These are phyloP conservation scores for Oryza officinalis DNA, from an alignment of 176 grass and related monocot species.

Conservation along the genomic window DNA sequence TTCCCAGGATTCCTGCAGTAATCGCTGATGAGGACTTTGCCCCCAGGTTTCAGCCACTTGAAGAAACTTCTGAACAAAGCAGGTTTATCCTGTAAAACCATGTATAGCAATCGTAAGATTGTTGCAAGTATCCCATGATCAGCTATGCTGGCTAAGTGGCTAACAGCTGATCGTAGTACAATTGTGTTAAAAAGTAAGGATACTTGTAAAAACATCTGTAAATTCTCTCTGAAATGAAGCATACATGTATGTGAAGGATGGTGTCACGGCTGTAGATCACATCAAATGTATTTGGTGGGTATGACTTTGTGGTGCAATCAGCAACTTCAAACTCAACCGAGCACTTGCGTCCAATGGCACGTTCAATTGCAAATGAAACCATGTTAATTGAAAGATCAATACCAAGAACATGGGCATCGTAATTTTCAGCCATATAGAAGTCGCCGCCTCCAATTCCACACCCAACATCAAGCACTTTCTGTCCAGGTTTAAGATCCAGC, in stretches of 20 bases:
- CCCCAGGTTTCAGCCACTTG: slow-evolving; percentile 92
- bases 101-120: background rate
- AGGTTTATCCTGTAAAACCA: slow-evolving; percentile 76
- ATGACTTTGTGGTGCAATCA: slow-evolving; percentile 91
- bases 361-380: slow-evolving; percentile 94
- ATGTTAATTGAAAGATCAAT: slow-evolving; percentile 99
- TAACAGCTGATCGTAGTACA: background rate
- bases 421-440: slow-evolving; percentile 97
- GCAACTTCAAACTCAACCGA: slow-evolving; percentile 93
- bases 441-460: slow-evolving; percentile 95
- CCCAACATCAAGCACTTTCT: slow-evolving; percentile 96
- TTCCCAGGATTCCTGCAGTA: slow-evolving; percentile 83
- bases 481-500: slow-evolving; percentile 80
- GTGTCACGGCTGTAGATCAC: slow-evolving; percentile 97
- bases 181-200: background rate
- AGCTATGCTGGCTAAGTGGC: background rate
- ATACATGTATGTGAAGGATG: slow-evolving; percentile 95
- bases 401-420: slow-evolving; percentile 84
- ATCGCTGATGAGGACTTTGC: slow-evolving; percentile 90
- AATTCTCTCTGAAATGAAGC: background rate
- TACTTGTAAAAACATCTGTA: background rate
- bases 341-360: slow-evolving; percentile 85
- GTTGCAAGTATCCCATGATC: background rate
- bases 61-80: slow-evolving; percentile 85
- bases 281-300: slow-evolving; percentile 72